Conservation (phyloP, 2,329 filamentous ascomycete genomes). For the Penicillium sp. region DNA sequence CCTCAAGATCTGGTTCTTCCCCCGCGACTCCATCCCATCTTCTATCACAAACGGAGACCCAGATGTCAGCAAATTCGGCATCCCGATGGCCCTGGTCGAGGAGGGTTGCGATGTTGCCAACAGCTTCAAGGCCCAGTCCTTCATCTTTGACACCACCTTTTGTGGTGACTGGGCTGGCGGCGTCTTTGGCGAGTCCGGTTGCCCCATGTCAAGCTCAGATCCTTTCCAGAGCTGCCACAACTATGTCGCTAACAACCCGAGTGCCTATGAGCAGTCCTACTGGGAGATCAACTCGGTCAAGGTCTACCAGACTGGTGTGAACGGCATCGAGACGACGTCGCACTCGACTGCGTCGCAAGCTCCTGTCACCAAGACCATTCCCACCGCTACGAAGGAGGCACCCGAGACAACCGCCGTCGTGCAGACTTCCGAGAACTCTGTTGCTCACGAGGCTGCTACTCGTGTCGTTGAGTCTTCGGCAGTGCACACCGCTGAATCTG, state of each 20-base stretch:
- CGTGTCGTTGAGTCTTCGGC: background rate
- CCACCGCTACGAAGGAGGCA: background rate
- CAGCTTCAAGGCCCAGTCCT: slow-evolving; percentile 42
- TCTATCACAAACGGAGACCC: slow-evolving; percentile 47
- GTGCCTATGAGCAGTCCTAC: slow-evolving; percentile 69
- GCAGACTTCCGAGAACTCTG: background rate
- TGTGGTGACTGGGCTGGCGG: slow-evolving; percentile 57
- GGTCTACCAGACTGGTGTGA: slow-evolving; percentile 51
- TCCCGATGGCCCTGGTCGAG: slow-evolving; percentile 46
- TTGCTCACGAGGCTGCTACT: background rate
- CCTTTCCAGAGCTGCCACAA: slow-evolving; percentile 66
- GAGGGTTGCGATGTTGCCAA: slow-evolving; percentile 42
- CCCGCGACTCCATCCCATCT: slow-evolving; percentile 43
- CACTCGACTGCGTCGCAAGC: slow-evolving; percentile 1
- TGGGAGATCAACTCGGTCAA: slow-evolving; percentile 74
- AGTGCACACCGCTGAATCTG: background rate
- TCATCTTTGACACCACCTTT: slow-evolving; percentile 54
- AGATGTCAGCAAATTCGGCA: slow-evolving; percentile 47
- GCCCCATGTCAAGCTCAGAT: slow-evolving; percentile 57
- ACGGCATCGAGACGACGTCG: slow-evolving; percentile 6
- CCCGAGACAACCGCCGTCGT: background rate
- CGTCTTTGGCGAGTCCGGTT: slow-evolving; percentile 49
- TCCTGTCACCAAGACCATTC: background rate
- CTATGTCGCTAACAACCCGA: slow-evolving; percentile 69
- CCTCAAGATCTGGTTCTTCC: slow-evolving; percentile 55